These are phyloP conservation scores for Gynostemma pentaphyllum DNA, from an alignment of 306 rosid species.

Conservation along the genomic window DNA sequence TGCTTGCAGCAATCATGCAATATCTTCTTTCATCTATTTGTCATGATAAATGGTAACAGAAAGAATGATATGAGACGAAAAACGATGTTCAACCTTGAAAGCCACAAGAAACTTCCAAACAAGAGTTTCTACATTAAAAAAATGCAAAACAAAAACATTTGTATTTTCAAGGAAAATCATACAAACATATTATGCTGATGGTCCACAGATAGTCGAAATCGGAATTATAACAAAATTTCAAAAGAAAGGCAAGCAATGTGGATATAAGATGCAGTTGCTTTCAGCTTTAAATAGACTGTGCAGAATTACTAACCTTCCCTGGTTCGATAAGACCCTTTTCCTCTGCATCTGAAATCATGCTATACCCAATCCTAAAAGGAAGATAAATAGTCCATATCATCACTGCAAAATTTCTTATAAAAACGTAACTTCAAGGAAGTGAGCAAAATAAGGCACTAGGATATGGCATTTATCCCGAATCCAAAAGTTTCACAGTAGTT, in stretches of 20 bases:
- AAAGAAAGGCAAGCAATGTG: neutral
- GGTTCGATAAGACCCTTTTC: constrained; percentile 53
- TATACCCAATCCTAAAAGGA: constrained; percentile 50
- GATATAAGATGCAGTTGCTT: neutral
- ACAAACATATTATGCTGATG: no score
- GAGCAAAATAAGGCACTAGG: neutral
- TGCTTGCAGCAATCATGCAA: neutral
- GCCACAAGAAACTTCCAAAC: neutral
- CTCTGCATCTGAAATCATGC: constrained; percentile 80
- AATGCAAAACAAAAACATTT: neutral
- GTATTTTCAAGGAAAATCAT: neutral
- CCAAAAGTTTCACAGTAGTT: neutral
- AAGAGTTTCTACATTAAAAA: neutral
- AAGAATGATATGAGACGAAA: neutral
- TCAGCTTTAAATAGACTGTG: constrained; percentile 1
- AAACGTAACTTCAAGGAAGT: neutral
- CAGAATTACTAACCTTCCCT: constrained; percentile 49
- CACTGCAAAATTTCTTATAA: neutral
- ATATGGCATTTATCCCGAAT: neutral
- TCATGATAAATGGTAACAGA: neutral
- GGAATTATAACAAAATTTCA: neutral
- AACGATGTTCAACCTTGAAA: neutral
- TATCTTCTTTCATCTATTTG: no score
- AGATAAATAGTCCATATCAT: constrained; percentile 8
- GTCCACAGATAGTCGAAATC: neutral